Evolutionary conservation across 176 grass and related monocot species (phyloP).

Genomic region (Triticum monococcum): DNA sequence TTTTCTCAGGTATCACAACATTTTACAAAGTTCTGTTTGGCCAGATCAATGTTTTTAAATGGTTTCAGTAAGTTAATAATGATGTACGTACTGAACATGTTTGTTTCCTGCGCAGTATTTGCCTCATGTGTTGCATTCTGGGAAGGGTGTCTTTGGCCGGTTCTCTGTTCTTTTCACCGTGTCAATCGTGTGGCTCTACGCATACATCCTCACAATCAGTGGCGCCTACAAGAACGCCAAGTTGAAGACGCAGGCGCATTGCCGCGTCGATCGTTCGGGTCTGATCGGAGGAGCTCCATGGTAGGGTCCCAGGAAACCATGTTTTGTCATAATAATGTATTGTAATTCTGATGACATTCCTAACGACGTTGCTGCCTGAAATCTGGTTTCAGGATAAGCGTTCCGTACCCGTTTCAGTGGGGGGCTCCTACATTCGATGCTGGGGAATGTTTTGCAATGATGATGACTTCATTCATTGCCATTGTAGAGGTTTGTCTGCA

Average conservation of each 20-base stretch:
- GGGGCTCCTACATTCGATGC: conserved; percentile 93
- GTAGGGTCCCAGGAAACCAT: conserved; percentile 38
- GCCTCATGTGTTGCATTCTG: conserved; percentile 48
- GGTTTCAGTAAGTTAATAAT: neutral
- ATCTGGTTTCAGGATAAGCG: conserved; percentile 59
- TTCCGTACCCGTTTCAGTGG: conserved; percentile 98
- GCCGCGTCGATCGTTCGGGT: conserved; percentile 84
- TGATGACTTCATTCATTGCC: conserved; percentile 83
- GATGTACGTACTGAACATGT: conserved; percentile 7
- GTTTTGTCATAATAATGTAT: neutral
- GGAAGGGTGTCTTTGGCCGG: conserved; percentile 53
- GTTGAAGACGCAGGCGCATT: conserved; percentile 81
- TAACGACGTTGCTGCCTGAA: conserved; percentile 3
- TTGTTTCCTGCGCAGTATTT: conserved; percentile 55
- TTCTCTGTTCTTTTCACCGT: conserved; percentile 84
- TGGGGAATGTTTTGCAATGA: conserved; percentile 97
- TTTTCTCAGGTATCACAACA: conserved; percentile 67
- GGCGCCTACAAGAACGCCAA: conserved; percentile 70
- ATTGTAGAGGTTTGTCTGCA: conserved; percentile 72
- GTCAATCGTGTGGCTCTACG: conserved; percentile 86
- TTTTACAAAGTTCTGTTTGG: neutral
- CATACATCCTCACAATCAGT: conserved; percentile 83
- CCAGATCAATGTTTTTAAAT: neutral
- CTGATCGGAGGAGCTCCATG: conserved; percentile 81
- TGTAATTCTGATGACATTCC: neutral